Percentiles rank a stretch among this genome's conserved stretches.
phyloP scores from a whole-genome alignment of 2,329 filamentous ascomycete species.

The Huntiella moniliformis region DNA sequence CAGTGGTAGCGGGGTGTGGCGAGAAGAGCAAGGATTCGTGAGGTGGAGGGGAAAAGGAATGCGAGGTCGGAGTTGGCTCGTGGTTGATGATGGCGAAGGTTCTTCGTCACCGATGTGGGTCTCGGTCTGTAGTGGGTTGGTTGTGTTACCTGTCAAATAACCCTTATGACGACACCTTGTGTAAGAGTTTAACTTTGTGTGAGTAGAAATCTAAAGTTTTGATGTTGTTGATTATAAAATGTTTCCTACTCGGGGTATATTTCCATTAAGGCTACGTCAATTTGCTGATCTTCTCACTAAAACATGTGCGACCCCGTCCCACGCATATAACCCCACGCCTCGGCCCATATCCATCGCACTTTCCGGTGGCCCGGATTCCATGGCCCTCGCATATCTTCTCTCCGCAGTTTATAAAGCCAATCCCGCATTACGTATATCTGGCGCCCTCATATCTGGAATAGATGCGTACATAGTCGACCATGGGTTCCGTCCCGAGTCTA shows the following conservation, averaged over 20 bases:
- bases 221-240: not conserved
- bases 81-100: not conserved
- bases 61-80: not conserved
- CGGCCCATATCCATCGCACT: constrained; percentile 39
- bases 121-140: no score
- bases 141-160: no score
- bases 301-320: no score
- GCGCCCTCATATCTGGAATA: constrained; percentile 25
- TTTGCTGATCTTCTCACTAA: no score
- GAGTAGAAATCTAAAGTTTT: not conserved
- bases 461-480: constrained; percentile 39
- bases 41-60: not conserved
- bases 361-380: constrained; percentile 92
- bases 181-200: no score
- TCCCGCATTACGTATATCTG: constrained; percentile 23
- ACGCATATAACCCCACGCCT: no score
- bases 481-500: constrained; percentile 32
- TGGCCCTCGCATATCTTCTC: constrained; percentile 72
- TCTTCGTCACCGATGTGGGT: not conserved
- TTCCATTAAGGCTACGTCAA: no score
- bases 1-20: not conserved
- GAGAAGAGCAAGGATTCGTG: not conserved
- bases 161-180: no score
- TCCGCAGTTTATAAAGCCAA: constrained; percentile 23
- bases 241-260: not conserved